Evolutionary conservation across 2,329 filamentous ascomycete species (phyloP).

Genomic region (Magnaporthiopsis rhizophila): DNA sequence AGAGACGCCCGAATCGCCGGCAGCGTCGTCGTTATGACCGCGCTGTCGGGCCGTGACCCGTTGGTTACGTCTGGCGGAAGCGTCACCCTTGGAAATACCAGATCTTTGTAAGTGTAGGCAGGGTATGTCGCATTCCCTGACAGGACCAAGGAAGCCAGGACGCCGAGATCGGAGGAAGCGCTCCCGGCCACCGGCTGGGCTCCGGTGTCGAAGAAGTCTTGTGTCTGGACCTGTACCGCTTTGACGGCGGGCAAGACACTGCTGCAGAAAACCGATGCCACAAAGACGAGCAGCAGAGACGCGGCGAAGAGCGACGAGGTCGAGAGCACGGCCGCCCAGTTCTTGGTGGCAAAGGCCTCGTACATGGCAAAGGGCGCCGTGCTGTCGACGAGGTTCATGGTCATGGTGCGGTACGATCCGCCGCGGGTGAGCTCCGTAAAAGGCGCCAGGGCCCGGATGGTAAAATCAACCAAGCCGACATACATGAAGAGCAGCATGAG

Average conservation of each 20-base stretch:
- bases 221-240: conserved; percentile 17
- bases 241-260: conserved; percentile 17
- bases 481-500: conserved; percentile 22
- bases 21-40: conserved; percentile 17
- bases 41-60: conserved; percentile 11
- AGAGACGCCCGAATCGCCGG: conserved; percentile 25
- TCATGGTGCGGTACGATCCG: conserved; percentile 22
- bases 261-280: conserved; percentile 24
- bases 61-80: conserved; percentile 7
- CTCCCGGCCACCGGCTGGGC: conserved; percentile 9
- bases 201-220: conserved; percentile 24
- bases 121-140: conserved; percentile 26
- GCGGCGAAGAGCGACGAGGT: conserved; percentile 21
- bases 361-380: conserved; percentile 19
- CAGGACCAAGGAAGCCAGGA: conserved; percentile 26
- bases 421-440: conserved; percentile 21
- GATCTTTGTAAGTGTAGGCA: conserved; percentile 25
- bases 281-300: conserved; percentile 23
- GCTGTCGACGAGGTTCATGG: conserved; percentile 24
- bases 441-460: conserved; percentile 24
- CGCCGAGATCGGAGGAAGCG: conserved; percentile 20
- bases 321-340: conserved; percentile 21
- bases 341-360: conserved; percentile 18
- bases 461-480: conserved; percentile 23
- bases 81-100: conserved; percentile 20